Base-by-base conservation (phyloP, 768 basidiomycete species). In the Pleurotus giganteus region DNA sequence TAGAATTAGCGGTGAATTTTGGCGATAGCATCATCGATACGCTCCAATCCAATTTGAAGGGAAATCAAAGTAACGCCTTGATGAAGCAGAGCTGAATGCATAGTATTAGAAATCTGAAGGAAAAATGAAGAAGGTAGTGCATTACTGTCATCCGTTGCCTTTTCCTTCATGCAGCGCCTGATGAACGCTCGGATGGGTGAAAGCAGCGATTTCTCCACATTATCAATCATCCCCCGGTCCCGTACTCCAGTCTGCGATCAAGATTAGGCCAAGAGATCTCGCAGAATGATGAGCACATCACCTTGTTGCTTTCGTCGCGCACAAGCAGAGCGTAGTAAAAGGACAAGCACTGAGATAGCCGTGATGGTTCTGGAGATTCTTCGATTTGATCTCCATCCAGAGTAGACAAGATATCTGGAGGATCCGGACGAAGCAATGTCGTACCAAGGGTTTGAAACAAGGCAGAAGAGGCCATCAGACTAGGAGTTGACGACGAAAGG, bases 241-340 rank as follows among this genome's bases (percentile, higher is more conserved):
- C 78, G 74, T 6, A 85, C 71, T 1, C 77, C 80, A 11, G 82
- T 85, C 84, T 86, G 54, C 24, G 55, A 42, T n/a, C 8, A 43
- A 21, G 37, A 26, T 11, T 6, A 29, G 28, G 21, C 19, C n/a
- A 50, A 23, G 31, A 36, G 17, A 9, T 45, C 8, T 11, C 34
- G 4, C 7, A 11, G 3, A 53, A 41, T 32, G 11, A 43, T 7
- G 39, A 24, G 19, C 17, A 37, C 59, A 69, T 19, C 45, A 88
- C 89, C 63, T 65, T 65, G 62, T 91, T 91, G 4, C 67, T 58
- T 7, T 58, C 62, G 64, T 92, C 89, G 58, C 87, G 71, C 42
- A 71, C 66, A 6, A 89, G 61, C 15, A 90, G 71, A 29, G 86
- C 74, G 59, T 86, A 90, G 63, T 86, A 88, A 47, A 91, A 75